A percentile compares a stretch with the other conserved stretches of the same genome.
Evolutionary conservation across 805 yeast species (phyloP).

Genomic region (Nadsonia fulvescens): DNA sequence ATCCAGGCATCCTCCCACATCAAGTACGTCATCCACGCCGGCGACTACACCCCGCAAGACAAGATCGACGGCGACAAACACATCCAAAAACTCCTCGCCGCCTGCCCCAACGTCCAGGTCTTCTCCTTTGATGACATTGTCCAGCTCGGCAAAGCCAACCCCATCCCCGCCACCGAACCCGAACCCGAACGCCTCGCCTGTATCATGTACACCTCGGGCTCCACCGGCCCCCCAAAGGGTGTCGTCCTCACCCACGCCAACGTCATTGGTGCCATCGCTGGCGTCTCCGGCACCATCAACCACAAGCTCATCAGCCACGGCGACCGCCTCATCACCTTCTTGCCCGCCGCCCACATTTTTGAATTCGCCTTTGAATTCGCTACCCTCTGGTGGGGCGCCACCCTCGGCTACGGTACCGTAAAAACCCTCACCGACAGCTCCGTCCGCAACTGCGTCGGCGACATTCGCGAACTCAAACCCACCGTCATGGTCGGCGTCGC

Average conservation of each 20-base stretch:
- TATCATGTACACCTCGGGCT: slow-evolving; percentile 79
- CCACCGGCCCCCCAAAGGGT: slow-evolving; percentile 76
- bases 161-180: slow-evolving; percentile 27
- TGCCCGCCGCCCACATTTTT: slow-evolving; percentile 92
- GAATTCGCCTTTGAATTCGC: slow-evolving; percentile 77
- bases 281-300: slow-evolving; percentile 49
- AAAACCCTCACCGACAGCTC: slow-evolving; percentile 77
- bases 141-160: slow-evolving; percentile 39
- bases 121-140: slow-evolving; percentile 47
- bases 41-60: slow-evolving; percentile 38
- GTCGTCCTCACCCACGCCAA: slow-evolving; percentile 50
- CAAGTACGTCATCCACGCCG: slow-evolving; percentile 50
- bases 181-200: slow-evolving; percentile 44
- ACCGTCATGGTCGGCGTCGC: slow-evolving; percentile 97
- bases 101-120: slow-evolving; percentile 64
- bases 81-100: slow-evolving; percentile 35
- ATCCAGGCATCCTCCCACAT: slow-evolving; percentile 42
- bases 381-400: slow-evolving; percentile 75
- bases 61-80: slow-evolving; percentile 38
- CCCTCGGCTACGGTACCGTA: slow-evolving; percentile 79
- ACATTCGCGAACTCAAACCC: slow-evolving; percentile 72
- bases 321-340: slow-evolving; percentile 71
- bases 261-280: slow-evolving; percentile 73
- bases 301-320: slow-evolving; percentile 28
- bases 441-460: slow-evolving; percentile 73